Evolutionary conservation across 345 rosid genomes (phyloP).

Genomic region (Lepidium sativum): DNA sequence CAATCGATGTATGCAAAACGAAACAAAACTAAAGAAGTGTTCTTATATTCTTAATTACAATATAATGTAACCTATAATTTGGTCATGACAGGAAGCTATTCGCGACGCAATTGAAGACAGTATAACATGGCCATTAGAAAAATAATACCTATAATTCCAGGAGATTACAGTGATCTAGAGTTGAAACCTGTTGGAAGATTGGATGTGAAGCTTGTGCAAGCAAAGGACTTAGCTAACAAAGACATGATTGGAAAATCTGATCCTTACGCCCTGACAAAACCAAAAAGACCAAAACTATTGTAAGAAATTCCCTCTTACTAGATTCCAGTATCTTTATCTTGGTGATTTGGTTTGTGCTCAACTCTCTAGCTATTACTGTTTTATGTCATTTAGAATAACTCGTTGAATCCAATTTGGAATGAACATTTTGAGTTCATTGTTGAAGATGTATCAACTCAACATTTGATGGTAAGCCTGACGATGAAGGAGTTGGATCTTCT

Average conservation of each 20-base stretch:
- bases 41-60: neutral
- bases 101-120: slow-evolving; percentile 81
- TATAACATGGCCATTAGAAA: slow-evolving; percentile 88
- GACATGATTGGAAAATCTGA: slow-evolving; percentile 91
- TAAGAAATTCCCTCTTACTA: slow-evolving; percentile 24
- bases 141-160: slow-evolving; percentile 68
- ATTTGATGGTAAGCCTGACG: slow-evolving; percentile 68
- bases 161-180: slow-evolving; percentile 87
- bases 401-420: slow-evolving; percentile 87
- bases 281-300: slow-evolving; percentile 72
- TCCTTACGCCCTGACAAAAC: slow-evolving; percentile 70
- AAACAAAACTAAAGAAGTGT: neutral
- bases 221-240: slow-evolving; percentile 71
- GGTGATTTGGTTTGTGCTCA: neutral
- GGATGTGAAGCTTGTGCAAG: slow-evolving; percentile 92
- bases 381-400: slow-evolving; percentile 43
- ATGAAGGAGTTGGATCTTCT: slow-evolving; percentile 85
- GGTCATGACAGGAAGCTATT: slow-evolving; percentile 56
- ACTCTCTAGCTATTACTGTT: neutral
- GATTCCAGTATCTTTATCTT: neutral
- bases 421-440: slow-evolving; percentile 80
- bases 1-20: slow-evolving; percentile 53
- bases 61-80: neutral
- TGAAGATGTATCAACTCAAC: slow-evolving; percentile 75
- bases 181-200: slow-evolving; percentile 80